These are phyloP conservation scores for Amylocystis lapponica DNA, from an alignment of 768 basidiomycete genomes.

Conservation along the genomic window DNA sequence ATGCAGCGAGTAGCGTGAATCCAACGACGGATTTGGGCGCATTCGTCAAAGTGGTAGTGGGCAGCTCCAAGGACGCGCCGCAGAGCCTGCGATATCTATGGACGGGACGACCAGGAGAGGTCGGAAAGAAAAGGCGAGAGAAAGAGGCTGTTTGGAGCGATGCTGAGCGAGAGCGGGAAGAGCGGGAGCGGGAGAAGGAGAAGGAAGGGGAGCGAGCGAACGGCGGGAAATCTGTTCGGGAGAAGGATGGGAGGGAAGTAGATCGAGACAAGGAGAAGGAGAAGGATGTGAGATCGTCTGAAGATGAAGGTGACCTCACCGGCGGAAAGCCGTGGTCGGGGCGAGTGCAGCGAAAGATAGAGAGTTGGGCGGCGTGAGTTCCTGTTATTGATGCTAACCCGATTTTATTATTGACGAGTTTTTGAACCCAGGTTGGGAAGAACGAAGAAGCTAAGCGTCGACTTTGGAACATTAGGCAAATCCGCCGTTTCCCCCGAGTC, in stretches of 20 bases:
- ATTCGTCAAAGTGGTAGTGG: constrained; percentile 42
- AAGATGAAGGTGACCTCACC: constrained; percentile 26
- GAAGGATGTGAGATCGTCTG: constrained; percentile 23
- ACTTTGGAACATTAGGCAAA: constrained; percentile 20
- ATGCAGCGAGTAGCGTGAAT: constrained; percentile 33
- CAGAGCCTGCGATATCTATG: constrained; percentile 28
- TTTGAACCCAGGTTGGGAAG: constrained; percentile 17
- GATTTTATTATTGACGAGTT: not conserved
- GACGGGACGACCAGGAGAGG: constrained; percentile 29
- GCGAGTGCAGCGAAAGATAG: constrained; percentile 41
- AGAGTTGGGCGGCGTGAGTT: constrained; percentile 43
- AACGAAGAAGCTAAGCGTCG: constrained; percentile 29
- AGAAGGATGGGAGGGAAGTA: constrained; percentile 26
- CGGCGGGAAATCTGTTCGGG: constrained; percentile 28
- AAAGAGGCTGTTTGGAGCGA: constrained; percentile 32
- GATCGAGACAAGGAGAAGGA: constrained; percentile 24
- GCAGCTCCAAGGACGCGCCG: constrained; percentile 27
- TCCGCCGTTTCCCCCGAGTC: constrained; percentile 15
- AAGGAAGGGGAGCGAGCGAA: constrained; percentile 28
- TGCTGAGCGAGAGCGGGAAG: constrained; percentile 28
- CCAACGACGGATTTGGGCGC: constrained; percentile 46
- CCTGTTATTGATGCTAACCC: not conserved
- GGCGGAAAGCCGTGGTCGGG: constrained; percentile 36
- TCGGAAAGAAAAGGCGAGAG: constrained; percentile 27
- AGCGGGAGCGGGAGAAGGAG: constrained; percentile 31